Percentiles rank a stretch among this genome's conserved stretches.
Conservation (phyloP, 1,284 basidiomycete genomes). For the Chalciporus sp. region DNA sequence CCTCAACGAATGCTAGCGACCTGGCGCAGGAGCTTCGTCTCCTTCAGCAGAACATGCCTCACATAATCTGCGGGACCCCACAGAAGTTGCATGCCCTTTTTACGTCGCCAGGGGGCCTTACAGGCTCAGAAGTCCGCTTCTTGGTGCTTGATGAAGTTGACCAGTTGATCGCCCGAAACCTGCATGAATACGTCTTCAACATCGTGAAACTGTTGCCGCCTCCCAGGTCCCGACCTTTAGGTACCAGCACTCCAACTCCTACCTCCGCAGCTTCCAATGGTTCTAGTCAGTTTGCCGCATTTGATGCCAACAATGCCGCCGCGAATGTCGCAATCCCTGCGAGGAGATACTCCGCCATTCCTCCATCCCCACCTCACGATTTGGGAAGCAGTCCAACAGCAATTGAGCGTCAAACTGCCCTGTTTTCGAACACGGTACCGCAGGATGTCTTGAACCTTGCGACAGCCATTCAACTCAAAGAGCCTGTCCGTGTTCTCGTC, state of each 20-base stretch:
- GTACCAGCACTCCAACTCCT: constrained; percentile 42
- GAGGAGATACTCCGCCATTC: constrained; percentile 61
- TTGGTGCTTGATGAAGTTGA: constrained; percentile 97
- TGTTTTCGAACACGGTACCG: constrained; percentile 95
- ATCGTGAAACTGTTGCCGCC: constrained; percentile 89
- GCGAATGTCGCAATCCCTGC: constrained; percentile 53
- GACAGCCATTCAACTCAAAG: constrained; percentile 84
- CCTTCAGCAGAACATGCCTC: constrained; percentile 89
- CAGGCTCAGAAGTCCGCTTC: constrained; percentile 85
- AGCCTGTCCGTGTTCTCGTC: constrained; percentile 95
- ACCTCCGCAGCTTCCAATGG: constrained; percentile 39
- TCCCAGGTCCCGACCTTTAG: constrained; percentile 70
- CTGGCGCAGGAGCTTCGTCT: constrained; percentile 78
- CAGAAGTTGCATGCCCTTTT: constrained; percentile 95
- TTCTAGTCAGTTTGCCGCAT: constrained; percentile 47
- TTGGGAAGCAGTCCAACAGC: constrained; percentile 34
- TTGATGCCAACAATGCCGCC: constrained; percentile 49
- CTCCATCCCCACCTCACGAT: constrained; percentile 46
- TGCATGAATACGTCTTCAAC: constrained; percentile 93
- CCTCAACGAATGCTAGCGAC: constrained; percentile 64
- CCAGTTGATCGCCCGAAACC: constrained; percentile 94
- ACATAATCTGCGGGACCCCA: constrained; percentile 95
- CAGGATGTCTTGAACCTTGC: constrained; percentile 93
- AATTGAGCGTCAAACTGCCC: constrained; percentile 90
- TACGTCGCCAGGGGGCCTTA: constrained; percentile 74